A percentile compares a stretch with the other conserved stretches of the same genome.
Evolutionary conservation across 2,329 filamentous ascomycete genomes (phyloP).

Genomic region (Cephalotrichum gorgonifer): DNA sequence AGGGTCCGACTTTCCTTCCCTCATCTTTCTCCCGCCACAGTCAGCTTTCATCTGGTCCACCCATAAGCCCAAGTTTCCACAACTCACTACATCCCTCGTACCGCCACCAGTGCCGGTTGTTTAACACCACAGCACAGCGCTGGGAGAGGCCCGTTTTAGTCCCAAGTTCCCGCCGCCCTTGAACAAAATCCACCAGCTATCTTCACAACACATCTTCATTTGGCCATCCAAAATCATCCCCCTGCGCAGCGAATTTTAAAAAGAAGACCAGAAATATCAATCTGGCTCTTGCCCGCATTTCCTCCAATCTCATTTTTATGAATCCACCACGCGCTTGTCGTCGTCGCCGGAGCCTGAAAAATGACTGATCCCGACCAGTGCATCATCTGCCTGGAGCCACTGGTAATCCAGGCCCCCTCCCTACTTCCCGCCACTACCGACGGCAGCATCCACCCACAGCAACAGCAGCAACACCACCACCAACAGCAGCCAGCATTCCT

Average conservation of each 20-base stretch:
- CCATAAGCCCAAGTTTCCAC: neutral
- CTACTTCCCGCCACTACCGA: neutral
- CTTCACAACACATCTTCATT: neutral
- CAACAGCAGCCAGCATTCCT: conserved; percentile 6
- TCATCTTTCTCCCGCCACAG: neutral
- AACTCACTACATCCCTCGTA: neutral
- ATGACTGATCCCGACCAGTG: conserved; percentile 52
- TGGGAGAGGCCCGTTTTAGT: neutral
- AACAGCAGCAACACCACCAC: conserved; percentile 9
- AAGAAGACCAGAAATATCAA: conserved; percentile 5
- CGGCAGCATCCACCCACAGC: conserved; percentile 17
- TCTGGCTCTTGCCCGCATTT: neutral
- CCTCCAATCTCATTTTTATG: conserved; percentile 27
- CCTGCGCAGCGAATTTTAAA: conserved; percentile 6
- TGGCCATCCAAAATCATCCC: conserved; percentile 4
- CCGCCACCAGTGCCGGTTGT: neutral
- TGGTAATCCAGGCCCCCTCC: conserved; percentile 16
- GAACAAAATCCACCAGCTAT: neutral
- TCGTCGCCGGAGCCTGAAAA: conserved; percentile 28
- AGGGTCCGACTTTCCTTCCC: neutral
- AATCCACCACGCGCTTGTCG: conserved; percentile 27
- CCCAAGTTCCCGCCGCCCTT: too few species aligned
- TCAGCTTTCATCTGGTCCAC: neutral
- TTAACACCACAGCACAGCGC: neutral
- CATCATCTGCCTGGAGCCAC: conserved; percentile 58